Percentiles rank a stretch among this genome's conserved stretches.
These are phyloP conservation scores for Brassica nigra DNA, from an alignment of 345 rosid species.

Conservation along the genomic window DNA sequence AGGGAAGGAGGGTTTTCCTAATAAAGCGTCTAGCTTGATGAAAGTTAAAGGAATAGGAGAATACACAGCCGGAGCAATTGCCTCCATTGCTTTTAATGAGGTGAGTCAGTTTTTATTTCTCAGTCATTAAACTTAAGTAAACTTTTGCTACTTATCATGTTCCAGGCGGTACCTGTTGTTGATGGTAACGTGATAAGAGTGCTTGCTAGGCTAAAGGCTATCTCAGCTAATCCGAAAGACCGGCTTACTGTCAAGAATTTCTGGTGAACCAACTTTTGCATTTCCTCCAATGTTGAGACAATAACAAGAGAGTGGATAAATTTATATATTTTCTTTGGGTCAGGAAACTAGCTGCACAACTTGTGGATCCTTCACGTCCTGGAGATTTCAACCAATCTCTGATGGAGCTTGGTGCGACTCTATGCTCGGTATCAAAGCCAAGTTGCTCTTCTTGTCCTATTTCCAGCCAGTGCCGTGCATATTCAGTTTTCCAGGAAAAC, in stretches of 20 bases:
- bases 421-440: constrained; percentile 74
- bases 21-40: constrained; percentile 46
- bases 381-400: constrained; percentile 97
- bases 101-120: constrained; percentile 38
- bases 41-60: constrained; percentile 79
- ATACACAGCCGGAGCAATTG: constrained; percentile 83
- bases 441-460: constrained; percentile 80
- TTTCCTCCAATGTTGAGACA: constrained; percentile 2
- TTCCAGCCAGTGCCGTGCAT: constrained; percentile 69
- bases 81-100: constrained; percentile 78
- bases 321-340: background rate
- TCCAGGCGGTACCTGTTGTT: constrained; percentile 71
- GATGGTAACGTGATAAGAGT: constrained; percentile 81
- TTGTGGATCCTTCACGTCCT: constrained; percentile 77
- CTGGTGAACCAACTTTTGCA: constrained; percentile 56
- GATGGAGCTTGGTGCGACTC: constrained; percentile 96
- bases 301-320: constrained; percentile 15
- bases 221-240: constrained; percentile 87
- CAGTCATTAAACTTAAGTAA: background rate
- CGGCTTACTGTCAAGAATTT: constrained; percentile 54
- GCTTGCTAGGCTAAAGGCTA: constrained; percentile 72
- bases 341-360: constrained; percentile 88
- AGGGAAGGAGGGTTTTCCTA: constrained; percentile 58
- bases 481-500: constrained; percentile 54
- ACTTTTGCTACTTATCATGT: constrained; percentile 24